These are phyloP conservation scores for Hysterium pulicare DNA, from an alignment of 2,329 filamentous ascomycete species.

Conservation along the genomic window DNA sequence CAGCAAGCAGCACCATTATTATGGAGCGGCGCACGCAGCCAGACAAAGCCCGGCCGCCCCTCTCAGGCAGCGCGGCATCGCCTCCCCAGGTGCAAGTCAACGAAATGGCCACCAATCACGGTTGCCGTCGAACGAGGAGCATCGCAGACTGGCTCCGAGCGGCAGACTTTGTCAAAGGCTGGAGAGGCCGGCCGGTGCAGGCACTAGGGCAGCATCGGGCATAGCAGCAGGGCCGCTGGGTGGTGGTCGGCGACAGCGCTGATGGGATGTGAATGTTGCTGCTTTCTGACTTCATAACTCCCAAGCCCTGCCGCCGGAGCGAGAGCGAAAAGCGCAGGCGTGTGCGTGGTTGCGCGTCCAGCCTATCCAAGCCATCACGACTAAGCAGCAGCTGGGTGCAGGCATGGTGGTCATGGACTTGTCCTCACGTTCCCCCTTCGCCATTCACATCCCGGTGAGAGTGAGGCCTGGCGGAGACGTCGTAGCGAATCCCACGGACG, in stretches of 20 bases:
- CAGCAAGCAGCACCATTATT: background rate
- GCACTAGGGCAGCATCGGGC: constrained; percentile 1
- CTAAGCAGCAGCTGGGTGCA: no score
- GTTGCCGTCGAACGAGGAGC: no score
- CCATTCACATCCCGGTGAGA: background rate
- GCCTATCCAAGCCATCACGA: no score
- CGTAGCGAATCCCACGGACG: constrained; percentile 5
- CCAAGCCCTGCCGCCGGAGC: no score
- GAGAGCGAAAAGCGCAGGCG: background rate
- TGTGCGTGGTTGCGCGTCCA: background rate
- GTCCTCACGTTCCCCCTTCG: background rate
- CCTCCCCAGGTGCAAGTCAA: constrained; percentile 5
- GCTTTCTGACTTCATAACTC: no score
- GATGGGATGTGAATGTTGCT: constrained; percentile 10
- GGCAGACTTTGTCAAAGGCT: no score
- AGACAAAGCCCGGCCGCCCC: no score
- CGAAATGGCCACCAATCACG: no score
- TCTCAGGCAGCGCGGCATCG: background rate
- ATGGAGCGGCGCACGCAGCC: constrained; percentile 2
- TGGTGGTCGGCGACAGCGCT: constrained; percentile 2
- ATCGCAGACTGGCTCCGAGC: no score
- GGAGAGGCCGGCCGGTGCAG: no score
- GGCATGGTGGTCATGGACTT: no score
- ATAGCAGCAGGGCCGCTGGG: constrained; percentile 6
- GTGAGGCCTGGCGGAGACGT: background rate